These are phyloP conservation scores for Saccharomyces mikatae DNA, from an alignment of 805 yeast species.

Conservation along the genomic window DNA sequence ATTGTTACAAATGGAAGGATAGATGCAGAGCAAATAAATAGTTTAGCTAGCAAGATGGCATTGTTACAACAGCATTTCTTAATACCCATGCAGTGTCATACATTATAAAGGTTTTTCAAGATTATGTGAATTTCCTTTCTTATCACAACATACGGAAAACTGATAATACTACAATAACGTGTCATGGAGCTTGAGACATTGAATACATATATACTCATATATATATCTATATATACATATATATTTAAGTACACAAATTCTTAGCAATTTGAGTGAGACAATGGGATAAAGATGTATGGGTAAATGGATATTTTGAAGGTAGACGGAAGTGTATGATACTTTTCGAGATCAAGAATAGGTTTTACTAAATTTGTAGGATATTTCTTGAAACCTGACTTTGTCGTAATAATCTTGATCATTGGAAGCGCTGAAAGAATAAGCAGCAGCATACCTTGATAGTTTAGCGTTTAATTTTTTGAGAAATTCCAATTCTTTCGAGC, in stretches of 20 bases:
- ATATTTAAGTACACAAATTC: background rate
- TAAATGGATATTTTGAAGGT: background rate
- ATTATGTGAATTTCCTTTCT: background rate
- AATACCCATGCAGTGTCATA: background rate
- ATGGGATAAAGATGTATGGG: background rate
- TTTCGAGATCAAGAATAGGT: slow-evolving; percentile 17
- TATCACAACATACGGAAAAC: background rate
- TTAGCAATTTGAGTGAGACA: background rate
- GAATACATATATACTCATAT: background rate
- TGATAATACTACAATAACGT: background rate
- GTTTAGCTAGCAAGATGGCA: background rate
- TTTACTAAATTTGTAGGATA: slow-evolving; percentile 27
- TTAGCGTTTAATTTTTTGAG: slow-evolving; percentile 13
- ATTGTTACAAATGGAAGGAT: background rate
- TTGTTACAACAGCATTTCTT: background rate
- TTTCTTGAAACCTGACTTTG: slow-evolving; percentile 29
- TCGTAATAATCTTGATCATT: slow-evolving; percentile 25
- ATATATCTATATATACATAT: background rate
- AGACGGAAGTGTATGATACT: background rate
- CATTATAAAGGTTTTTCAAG: background rate
- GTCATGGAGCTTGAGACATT: background rate
- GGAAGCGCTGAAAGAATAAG: slow-evolving; percentile 12
- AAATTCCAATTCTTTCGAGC: slow-evolving; percentile 3
- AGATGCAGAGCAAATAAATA: background rate
- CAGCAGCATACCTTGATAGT: slow-evolving; percentile 20